Evolutionary conservation across 2,329 filamentous ascomycete genomes (phyloP).

Genomic region (Penicillium sp.): DNA sequence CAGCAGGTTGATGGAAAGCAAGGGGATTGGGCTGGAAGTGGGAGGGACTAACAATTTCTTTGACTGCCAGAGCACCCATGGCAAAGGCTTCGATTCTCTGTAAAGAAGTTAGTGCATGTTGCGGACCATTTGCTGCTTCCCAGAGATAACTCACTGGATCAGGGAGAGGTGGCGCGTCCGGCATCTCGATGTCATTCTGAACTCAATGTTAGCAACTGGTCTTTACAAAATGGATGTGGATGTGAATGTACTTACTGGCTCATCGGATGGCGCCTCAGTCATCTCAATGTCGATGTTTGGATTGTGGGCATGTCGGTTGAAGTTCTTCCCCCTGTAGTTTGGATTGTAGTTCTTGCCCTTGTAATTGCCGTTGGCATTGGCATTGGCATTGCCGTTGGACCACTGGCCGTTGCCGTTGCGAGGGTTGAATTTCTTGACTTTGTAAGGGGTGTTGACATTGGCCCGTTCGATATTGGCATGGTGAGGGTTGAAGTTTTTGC

Average conservation of each 20-base stretch:
- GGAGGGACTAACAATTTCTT: background rate
- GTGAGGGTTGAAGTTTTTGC: background rate
- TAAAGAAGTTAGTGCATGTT: background rate
- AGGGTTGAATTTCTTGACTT: background rate
- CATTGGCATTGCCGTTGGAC: background rate
- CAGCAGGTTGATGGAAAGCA: background rate
- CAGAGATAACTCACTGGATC: constrained; percentile 2
- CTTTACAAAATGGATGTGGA: background rate
- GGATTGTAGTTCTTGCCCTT: too few species aligned
- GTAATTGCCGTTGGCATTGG: too few species aligned
- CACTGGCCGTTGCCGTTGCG: background rate
- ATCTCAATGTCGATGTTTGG: background rate
- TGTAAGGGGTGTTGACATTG: too few species aligned
- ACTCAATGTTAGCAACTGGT: background rate
- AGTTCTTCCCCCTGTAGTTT: background rate
- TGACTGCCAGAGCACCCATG: background rate
- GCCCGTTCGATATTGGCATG: too few species aligned
- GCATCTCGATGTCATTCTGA: constrained; percentile 12
- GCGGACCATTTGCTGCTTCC: background rate
- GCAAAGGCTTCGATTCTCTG: background rate
- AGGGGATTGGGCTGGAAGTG: background rate
- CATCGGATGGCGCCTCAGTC: background rate
- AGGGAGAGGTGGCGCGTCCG: constrained; percentile 10
- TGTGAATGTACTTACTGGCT: background rate
- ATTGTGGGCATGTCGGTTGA: background rate